phyloP scores from a whole-genome alignment of 169 alveolate genomes.

The Plasmodium fragile region DNA sequence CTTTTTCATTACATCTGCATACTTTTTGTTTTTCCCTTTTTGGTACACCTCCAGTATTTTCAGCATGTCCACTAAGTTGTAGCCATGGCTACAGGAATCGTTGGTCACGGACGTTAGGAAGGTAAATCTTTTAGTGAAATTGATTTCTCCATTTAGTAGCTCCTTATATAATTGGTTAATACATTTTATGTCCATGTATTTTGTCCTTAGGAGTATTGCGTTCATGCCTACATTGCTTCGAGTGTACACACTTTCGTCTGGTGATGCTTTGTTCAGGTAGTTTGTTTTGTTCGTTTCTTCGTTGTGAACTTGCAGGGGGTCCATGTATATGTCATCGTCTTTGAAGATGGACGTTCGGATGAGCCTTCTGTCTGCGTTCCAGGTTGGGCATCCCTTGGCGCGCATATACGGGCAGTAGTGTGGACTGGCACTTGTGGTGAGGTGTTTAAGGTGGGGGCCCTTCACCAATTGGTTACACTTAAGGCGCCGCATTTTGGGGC shows the following conservation, averaged over 20 bases:
- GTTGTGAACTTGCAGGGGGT: slow-evolving; percentile 63
- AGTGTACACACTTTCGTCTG: slow-evolving; percentile 28
- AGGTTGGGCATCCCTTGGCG: not conserved
- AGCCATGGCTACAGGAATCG: slow-evolving; percentile 69
- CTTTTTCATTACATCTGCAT: slow-evolving; percentile 32
- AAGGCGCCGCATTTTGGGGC: not conserved
- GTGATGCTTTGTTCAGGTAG: slow-evolving; percentile 24
- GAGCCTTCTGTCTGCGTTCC: not conserved
- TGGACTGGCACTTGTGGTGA: not conserved
- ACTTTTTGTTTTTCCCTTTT: slow-evolving; percentile 28
- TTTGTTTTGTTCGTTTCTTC: slow-evolving; percentile 51
- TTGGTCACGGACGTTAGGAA: slow-evolving; percentile 81
- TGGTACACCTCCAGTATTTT: slow-evolving; percentile 79
- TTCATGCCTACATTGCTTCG: slow-evolving; percentile 66
- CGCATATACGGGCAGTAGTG: not conserved
- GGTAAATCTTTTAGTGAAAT: slow-evolving; percentile 81
- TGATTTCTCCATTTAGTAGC: slow-evolving; percentile 80
- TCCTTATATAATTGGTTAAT: slow-evolving; percentile 76
- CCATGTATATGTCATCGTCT: slow-evolving; percentile 64
- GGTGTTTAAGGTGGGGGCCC: not conserved
- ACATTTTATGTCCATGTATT: slow-evolving; percentile 67
- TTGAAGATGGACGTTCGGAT: slow-evolving; percentile 56
- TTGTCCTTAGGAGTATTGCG: slow-evolving; percentile 27
- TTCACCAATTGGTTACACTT: not conserved
- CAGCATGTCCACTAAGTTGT: slow-evolving; percentile 69